Conservation (phyloP, 202 grass and related monocot species). For the Musa balbisiana region DNA sequence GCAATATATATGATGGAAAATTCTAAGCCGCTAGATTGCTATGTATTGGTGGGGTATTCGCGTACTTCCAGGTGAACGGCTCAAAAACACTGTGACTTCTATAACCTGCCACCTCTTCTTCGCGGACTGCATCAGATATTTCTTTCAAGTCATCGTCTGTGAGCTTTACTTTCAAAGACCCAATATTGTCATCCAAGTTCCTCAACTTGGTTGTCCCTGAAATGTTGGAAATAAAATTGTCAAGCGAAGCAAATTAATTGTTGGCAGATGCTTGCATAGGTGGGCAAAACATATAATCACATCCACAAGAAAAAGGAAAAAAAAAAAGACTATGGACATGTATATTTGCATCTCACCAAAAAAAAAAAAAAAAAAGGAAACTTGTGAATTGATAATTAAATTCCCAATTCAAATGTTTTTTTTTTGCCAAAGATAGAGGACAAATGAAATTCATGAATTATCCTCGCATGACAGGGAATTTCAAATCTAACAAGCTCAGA, state of each 20-base stretch:
- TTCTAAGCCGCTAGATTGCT: neutral
- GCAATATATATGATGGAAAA: no score
- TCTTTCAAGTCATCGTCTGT: conserved; percentile 52
- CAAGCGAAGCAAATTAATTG: neutral
- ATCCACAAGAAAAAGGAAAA: no score
- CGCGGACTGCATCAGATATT: conserved; percentile 29
- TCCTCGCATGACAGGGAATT: no score
- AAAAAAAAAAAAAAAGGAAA: no score
- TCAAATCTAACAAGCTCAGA: no score
- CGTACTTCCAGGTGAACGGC: conserved; percentile 31
- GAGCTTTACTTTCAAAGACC: conserved; percentile 45
- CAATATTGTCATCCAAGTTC: conserved; percentile 69
- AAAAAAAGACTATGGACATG: no score
- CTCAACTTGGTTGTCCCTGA: conserved; percentile 70
- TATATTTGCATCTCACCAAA: no score
- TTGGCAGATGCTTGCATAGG: neutral
- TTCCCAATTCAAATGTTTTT: no score
- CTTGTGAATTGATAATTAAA: no score
- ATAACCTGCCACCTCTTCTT: conserved; percentile 48
- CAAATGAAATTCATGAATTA: no score
- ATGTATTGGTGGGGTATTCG: conserved; percentile 39
- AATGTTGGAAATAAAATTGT: conserved; percentile 11
- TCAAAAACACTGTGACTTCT: conserved; percentile 23
- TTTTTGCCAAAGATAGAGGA: no score
- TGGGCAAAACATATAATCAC: no score